Conservation (phyloP, 257 asterid species). For the Fraxinus americana region DNA sequence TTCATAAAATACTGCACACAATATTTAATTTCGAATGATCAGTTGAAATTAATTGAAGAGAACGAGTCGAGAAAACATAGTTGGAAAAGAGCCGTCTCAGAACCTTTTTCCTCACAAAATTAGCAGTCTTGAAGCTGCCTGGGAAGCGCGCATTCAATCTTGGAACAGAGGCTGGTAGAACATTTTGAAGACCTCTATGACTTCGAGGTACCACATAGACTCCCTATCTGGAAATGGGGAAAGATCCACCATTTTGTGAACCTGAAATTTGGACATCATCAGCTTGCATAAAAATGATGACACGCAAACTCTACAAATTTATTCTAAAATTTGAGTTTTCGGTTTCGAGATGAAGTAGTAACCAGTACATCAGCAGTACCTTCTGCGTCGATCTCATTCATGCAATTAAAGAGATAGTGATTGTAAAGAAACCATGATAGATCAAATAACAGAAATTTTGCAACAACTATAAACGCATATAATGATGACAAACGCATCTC, state of each 20-base stretch:
- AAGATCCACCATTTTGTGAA: constrained; percentile 89
- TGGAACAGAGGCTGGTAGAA: constrained; percentile 62
- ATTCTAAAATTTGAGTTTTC: background rate
- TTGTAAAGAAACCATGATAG: background rate
- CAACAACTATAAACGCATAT: background rate
- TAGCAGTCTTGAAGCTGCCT: background rate
- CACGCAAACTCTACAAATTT: background rate
- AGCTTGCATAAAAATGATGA: background rate
- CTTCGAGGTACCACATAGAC: constrained; percentile 97
- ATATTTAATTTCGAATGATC: background rate
- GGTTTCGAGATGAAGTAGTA: background rate
- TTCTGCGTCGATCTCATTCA: background rate
- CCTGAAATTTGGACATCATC: constrained; percentile 49
- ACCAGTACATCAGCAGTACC: background rate
- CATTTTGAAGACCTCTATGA: constrained; percentile 75
- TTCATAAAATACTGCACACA: background rate
- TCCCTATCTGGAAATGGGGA: constrained; percentile 79
- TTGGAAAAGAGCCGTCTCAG: background rate
- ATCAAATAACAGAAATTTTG: background rate
- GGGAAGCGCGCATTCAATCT: constrained; percentile 1
- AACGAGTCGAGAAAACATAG: background rate
- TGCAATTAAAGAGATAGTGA: background rate
- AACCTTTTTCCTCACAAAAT: background rate
- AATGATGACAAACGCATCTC: background rate
- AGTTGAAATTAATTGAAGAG: background rate